A percentile compares a stretch with the other conserved stretches of the same genome.
Evolutionary conservation across 2,329 filamentous ascomycete genomes (phyloP).

Genomic region (Neurospora sp.): DNA sequence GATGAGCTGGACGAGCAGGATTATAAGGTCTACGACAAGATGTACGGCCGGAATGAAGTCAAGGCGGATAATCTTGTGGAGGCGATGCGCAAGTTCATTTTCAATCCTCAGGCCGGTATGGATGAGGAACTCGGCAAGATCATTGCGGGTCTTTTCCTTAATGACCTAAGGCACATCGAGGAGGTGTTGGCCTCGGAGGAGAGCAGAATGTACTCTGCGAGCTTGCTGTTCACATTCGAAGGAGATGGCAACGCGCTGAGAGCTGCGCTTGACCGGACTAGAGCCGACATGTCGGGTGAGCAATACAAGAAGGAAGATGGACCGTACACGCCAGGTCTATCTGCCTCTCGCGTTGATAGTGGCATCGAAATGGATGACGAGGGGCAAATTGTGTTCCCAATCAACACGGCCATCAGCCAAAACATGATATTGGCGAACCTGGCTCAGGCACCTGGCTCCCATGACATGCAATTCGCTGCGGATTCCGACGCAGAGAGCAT

Average conservation of each 20-base stretch:
- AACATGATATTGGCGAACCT: not conserved
- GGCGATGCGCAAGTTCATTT: slow-evolving; percentile 47
- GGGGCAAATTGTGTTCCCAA: slow-evolving; percentile 22
- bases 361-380: slow-evolving; percentile 41
- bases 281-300: slow-evolving; percentile 42
- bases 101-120: slow-evolving; percentile 47
- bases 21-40: slow-evolving; percentile 53
- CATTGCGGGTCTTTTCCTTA: slow-evolving; percentile 42
- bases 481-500: not conserved
- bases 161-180: slow-evolving; percentile 43
- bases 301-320: slow-evolving; percentile 22
- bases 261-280: slow-evolving; percentile 43
- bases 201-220: slow-evolving; percentile 54
- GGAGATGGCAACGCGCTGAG: slow-evolving; percentile 48
- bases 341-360: slow-evolving; percentile 42
- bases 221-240: slow-evolving; percentile 54
- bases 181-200: slow-evolving; percentile 44
- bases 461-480: not conserved
- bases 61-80: slow-evolving; percentile 43
- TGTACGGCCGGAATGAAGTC: slow-evolving; percentile 46
- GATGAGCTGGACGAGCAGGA: slow-evolving; percentile 37
- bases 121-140: slow-evolving; percentile 46
- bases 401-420: not conserved
- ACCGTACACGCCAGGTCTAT: slow-evolving; percentile 20
- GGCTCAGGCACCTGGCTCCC: slow-evolving; percentile 1